phyloP scores from a whole-genome alignment of 1,139 yeast species.

The Taiozyma sp. region DNA sequence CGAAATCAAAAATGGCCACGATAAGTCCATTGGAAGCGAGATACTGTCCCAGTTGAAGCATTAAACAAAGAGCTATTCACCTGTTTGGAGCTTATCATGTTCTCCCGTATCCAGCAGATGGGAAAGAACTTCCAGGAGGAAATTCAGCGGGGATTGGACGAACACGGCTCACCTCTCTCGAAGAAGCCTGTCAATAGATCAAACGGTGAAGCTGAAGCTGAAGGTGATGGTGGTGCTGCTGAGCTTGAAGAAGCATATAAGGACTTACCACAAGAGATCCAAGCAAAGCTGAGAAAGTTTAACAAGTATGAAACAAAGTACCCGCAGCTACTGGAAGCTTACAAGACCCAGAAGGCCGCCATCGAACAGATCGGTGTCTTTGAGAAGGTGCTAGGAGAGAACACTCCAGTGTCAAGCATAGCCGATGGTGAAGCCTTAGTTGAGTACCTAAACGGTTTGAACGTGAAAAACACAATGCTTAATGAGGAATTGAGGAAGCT shows the following conservation, averaged over 20 bases:
- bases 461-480: conserved; percentile 53
- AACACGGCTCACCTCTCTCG: conserved; percentile 15
- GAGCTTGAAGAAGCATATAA: conserved; percentile 2
- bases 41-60: neutral
- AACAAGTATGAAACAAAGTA: conserved; percentile 87
- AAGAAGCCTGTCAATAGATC: conserved; percentile 22
- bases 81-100: conserved; percentile 35
- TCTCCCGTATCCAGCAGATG: conserved; percentile 54
- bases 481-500: conserved; percentile 36
- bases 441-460: conserved; percentile 64
- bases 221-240: neutral
- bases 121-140: conserved; percentile 67
- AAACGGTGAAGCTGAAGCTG: conserved; percentile 9
- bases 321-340: conserved; percentile 78
- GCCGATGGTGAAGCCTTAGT: conserved; percentile 62
- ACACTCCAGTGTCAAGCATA: conserved; percentile 76
- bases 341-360: conserved; percentile 72
- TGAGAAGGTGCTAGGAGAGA: conserved; percentile 69
- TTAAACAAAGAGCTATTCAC: neutral
- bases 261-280: conserved; percentile 42
- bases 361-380: conserved; percentile 57
- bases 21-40: neutral
- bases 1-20: neutral
- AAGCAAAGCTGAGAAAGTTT: conserved; percentile 67
- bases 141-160: conserved; percentile 26